phyloP scores from a whole-genome alignment of 2,329 filamentous ascomycete genomes.

The Fusarium keratoplasticum region DNA sequence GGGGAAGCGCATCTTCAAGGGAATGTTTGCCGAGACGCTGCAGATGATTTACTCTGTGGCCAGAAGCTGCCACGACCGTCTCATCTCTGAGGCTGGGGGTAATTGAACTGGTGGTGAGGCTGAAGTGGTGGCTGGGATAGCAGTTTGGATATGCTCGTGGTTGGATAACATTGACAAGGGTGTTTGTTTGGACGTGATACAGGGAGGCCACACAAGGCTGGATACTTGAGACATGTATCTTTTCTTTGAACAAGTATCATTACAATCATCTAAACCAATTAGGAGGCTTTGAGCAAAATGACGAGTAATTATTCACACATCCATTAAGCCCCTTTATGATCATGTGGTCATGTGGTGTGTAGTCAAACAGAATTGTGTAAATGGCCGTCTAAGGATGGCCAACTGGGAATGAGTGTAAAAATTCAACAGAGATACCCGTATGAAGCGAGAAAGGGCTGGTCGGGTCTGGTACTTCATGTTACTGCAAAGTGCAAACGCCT shows the following conservation, averaged over 20 bases:
- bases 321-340: neutral
- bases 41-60: conserved; percentile 5
- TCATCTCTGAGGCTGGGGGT: neutral
- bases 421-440: neutral
- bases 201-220: neutral
- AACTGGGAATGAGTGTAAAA: neutral
- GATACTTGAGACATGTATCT: neutral
- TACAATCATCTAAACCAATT: neutral
- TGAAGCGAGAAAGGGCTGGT: neutral
- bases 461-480: neutral
- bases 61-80: neutral
- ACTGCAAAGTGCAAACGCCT: neutral
- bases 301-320: neutral
- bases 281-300: neutral
- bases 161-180: neutral
- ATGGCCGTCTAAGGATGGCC: neutral
- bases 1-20: neutral
- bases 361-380: neutral
- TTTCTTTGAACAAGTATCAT: neutral
- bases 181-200: neutral
- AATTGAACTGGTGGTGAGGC: neutral
- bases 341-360: neutral
- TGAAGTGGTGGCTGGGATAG: neutral
- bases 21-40: neutral
- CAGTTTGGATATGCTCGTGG: neutral